Conservation (phyloP, 352 stramenopile genomes). For the Phytophthora podocarpi region DNA sequence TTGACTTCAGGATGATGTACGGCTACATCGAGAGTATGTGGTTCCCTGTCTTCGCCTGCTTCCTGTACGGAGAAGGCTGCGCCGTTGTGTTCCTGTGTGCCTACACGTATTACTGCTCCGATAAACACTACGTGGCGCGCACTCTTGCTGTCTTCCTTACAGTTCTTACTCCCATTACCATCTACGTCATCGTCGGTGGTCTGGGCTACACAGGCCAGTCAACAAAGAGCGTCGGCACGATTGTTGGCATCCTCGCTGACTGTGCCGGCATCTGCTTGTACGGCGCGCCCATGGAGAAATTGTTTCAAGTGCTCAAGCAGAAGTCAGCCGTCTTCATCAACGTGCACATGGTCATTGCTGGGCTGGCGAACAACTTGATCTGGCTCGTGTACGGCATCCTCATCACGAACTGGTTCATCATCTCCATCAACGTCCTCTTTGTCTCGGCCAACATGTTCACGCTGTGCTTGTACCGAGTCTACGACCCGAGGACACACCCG, state of each 20-base stretch:
- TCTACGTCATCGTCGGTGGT: slow-evolving; percentile 45
- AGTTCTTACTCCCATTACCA: slow-evolving; percentile 34
- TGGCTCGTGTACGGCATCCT: slow-evolving; percentile 44
- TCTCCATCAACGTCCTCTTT: slow-evolving; percentile 38
- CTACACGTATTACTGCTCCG: slow-evolving; percentile 41
- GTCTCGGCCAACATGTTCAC: slow-evolving; percentile 35
- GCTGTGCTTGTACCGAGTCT: slow-evolving; percentile 35
- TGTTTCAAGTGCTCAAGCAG: too few relatives aligned
- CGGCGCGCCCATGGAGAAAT: slow-evolving; percentile 44
- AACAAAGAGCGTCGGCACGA: slow-evolving; percentile 23
- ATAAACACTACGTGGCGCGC: slow-evolving; percentile 32
- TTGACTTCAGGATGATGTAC: slow-evolving; percentile 45
- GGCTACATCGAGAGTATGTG: slow-evolving; percentile 45
- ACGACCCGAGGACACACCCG: slow-evolving; percentile 39
- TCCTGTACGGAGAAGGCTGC: slow-evolving; percentile 41
- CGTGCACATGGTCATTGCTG: slow-evolving; percentile 54
- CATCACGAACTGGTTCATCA: slow-evolving; percentile 44
- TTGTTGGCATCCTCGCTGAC: slow-evolving; percentile 36
- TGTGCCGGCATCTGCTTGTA: slow-evolving; percentile 51
- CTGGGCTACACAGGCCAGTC: slow-evolving; percentile 40
- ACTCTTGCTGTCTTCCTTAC: slow-evolving; percentile 26
- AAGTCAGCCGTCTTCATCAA: slow-evolving; percentile 57
- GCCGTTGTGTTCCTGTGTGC: slow-evolving; percentile 41
- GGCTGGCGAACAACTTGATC: slow-evolving; percentile 47
- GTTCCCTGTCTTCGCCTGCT: slow-evolving; percentile 56